Percentiles rank a stretch among this genome's conserved stretches.
These are phyloP conservation scores for Aureobasidium pullulans DNA, from an alignment of 2,329 filamentous ascomycete genomes.

Conservation along the genomic window DNA sequence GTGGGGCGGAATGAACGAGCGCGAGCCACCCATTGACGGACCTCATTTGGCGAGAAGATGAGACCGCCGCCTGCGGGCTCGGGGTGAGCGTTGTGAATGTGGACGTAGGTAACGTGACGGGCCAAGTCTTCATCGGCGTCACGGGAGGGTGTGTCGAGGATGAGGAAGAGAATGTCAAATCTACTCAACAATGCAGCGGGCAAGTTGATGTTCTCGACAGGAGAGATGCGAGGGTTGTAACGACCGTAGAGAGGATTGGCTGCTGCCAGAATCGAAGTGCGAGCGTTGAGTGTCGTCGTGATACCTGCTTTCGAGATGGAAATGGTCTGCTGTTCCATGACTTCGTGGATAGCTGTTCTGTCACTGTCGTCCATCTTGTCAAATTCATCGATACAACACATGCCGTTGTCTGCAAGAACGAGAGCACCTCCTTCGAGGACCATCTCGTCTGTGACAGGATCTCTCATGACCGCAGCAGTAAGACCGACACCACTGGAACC, in stretches of 20 bases:
- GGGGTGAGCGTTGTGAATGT: conserved; percentile 93
- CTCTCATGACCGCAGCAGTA: conserved; percentile 69
- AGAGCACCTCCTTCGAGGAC: conserved; percentile 69
- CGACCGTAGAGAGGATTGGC: conserved; percentile 96
- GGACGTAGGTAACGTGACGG: conserved; percentile 90
- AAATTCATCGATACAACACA: conserved; percentile 74
- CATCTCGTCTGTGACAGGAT: conserved; percentile 65
- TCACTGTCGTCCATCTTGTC: conserved; percentile 74
- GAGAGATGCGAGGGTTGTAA: conserved; percentile 95
- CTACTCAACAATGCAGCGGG: conserved; percentile 93
- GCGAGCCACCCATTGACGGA: conserved; percentile 91
- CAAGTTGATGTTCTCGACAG: conserved; percentile 98
- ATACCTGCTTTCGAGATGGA: conserved; percentile 73
- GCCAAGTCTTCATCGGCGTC: conserved; percentile 90
- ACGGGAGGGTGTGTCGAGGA: conserved; percentile 86
- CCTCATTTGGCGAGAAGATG: conserved; percentile 88
- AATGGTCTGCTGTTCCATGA: conserved; percentile 75
- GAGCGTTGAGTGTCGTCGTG: conserved; percentile 83
- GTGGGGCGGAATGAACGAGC: conserved; percentile 82
- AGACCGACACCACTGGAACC: conserved; percentile 70
- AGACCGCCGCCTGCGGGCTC: conserved; percentile 57
- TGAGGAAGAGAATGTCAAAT: conserved; percentile 95
- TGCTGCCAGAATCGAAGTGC: conserved; percentile 90
- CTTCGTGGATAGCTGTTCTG: conserved; percentile 67
- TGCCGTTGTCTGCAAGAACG: conserved; percentile 66